Percentiles rank a stretch among this genome's conserved stretches.
These are phyloP conservation scores for Parastagonospora avenae DNA, from an alignment of 2,329 filamentous ascomycete species.

Conservation along the genomic window DNA sequence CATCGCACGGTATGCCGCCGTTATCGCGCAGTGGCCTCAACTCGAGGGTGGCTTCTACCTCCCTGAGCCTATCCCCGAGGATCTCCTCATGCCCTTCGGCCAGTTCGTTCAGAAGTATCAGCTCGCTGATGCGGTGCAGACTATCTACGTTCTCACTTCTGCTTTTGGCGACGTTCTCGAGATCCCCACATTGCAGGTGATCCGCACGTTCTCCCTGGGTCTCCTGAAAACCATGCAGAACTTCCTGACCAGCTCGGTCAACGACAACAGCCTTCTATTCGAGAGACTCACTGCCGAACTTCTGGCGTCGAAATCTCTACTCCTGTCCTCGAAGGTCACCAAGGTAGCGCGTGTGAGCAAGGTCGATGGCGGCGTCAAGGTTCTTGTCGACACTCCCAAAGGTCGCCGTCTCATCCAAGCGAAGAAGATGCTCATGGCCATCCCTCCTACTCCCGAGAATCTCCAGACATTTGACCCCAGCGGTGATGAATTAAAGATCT, in stretches of 20 bases:
- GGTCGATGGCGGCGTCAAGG: conserved; percentile 3
- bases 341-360: conserved; percentile 32
- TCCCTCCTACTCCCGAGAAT: conserved; percentile 47
- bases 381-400: conserved; percentile 17
- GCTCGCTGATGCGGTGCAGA: conserved; percentile 50
- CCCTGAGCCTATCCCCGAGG: conserved; percentile 52
- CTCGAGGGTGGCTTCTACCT: conserved; percentile 51
- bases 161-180: conserved; percentile 47
- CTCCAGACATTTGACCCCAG: conserved; percentile 47
- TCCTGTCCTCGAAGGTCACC: conserved; percentile 22
- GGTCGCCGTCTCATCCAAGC: conserved; percentile 40
- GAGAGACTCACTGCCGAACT: conserved; percentile 14
- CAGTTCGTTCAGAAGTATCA: conserved; percentile 57
- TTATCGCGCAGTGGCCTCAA: conserved; percentile 25
- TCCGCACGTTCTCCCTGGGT: conserved; percentile 5
- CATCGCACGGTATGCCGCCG: conserved; percentile 26
- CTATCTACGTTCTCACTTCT: conserved; percentile 25
- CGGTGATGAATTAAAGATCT: conserved; percentile 40
- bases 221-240: conserved; percentile 4
- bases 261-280: conserved; percentile 33
- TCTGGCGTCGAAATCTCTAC: conserved; percentile 3
- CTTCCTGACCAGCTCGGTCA: conserved; percentile 12
- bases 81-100: conserved; percentile 56
- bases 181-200: conserved; percentile 45
- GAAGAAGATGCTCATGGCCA: conserved; percentile 50